Evolutionary conservation across 2,329 filamentous ascomycete species (phyloP).

Genomic region (Fusarium veterinarium): DNA sequence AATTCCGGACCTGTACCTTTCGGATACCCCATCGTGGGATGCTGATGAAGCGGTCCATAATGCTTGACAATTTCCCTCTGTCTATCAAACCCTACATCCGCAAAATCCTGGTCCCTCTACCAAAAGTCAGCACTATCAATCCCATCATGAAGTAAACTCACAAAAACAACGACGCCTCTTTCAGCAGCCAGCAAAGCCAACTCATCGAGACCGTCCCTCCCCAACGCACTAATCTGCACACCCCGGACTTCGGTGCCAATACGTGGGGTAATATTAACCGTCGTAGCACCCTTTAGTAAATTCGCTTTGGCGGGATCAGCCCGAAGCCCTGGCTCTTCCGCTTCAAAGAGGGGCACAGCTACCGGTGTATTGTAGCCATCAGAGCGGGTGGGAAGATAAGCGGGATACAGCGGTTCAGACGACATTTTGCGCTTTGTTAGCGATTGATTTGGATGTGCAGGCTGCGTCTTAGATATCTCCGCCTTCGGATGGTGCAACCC

Average conservation of each 20-base stretch:
- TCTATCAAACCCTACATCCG: constrained; percentile 47
- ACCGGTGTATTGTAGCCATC: constrained; percentile 46
- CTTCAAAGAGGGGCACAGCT: constrained; percentile 44
- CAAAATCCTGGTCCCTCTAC: constrained; percentile 49
- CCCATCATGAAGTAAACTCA: background rate
- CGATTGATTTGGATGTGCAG: background rate
- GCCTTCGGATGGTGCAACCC: constrained; percentile 15
- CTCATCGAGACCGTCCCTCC: constrained; percentile 44
- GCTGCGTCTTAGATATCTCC: constrained; percentile 8
- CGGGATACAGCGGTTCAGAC: constrained; percentile 46
- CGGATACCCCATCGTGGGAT: constrained; percentile 49
- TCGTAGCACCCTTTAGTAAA: constrained; percentile 32
- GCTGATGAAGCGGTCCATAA: constrained; percentile 48
- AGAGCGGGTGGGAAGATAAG: constrained; percentile 48
- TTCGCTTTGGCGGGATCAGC: constrained; percentile 44
- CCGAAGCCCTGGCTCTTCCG: constrained; percentile 46
- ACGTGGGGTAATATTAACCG: constrained; percentile 44
- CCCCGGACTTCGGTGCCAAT: constrained; percentile 47
- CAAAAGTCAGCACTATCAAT: background rate
- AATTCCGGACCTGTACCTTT: constrained; percentile 48
- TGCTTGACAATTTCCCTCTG: constrained; percentile 46
- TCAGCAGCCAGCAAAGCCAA: constrained; percentile 48
- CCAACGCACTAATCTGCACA: constrained; percentile 45
- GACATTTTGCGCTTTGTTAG: constrained; percentile 1
- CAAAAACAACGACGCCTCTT: constrained; percentile 49